phyloP scores from a whole-genome alignment of 805 yeast species.

The Ogataea trehalophila region DNA sequence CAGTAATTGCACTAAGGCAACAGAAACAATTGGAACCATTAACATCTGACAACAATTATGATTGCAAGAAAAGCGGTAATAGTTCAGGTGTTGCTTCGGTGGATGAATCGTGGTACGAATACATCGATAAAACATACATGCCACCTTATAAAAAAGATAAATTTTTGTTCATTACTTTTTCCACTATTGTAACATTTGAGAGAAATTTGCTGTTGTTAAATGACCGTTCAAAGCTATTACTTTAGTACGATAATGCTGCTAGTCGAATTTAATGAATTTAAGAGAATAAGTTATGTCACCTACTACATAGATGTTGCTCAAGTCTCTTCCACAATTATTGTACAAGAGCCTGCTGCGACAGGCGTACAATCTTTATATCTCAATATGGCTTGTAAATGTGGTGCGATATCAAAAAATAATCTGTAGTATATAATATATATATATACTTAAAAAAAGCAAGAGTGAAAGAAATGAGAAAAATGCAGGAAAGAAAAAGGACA shows the following conservation, averaged over 20 bases:
- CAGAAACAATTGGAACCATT: not conserved
- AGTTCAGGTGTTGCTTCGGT: not conserved
- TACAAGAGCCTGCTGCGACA: no score
- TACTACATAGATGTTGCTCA: not conserved
- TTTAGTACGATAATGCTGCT: constrained; percentile 1
- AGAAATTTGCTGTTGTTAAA: constrained; percentile 16
- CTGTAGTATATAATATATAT: no score
- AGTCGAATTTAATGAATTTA: not conserved
- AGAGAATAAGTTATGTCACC: not conserved
- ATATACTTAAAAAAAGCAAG: no score
- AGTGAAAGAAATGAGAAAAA: no score
- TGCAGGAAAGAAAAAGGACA: no score
- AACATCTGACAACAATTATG: not conserved
- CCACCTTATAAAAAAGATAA: not conserved
- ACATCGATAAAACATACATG: constrained; percentile 4
- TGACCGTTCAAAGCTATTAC: constrained; percentile 16
- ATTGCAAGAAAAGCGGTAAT: not conserved
- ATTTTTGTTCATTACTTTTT: constrained; percentile 4
- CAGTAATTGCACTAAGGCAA: constrained; percentile 3
- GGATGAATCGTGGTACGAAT: constrained; percentile 7
- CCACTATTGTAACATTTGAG: constrained; percentile 15
- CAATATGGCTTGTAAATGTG: no score
- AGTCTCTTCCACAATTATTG: not conserved
- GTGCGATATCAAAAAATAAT: no score
- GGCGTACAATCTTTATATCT: no score